Evolutionary conservation across 2,329 filamentous ascomycete species (phyloP).

Genomic region (Talaromyces islandicus): DNA sequence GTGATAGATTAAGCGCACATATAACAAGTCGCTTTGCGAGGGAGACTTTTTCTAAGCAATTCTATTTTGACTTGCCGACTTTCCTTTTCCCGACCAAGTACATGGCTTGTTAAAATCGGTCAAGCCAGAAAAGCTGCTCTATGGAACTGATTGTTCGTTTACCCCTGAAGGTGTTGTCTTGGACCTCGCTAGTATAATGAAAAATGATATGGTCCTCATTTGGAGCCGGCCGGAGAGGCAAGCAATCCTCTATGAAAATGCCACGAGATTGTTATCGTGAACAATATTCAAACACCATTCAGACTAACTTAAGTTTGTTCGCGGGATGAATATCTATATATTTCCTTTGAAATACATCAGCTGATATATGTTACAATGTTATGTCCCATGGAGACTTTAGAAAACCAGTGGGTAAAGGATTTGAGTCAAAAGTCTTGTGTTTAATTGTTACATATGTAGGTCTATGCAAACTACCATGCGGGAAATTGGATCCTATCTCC

Average conservation of each 20-base stretch:
- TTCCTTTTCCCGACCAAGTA: conserved; percentile 46
- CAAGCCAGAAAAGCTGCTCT: conserved; percentile 40
- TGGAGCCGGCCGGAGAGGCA: background rate
- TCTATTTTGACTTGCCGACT: conserved; percentile 51
- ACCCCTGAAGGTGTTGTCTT: conserved; percentile 28
- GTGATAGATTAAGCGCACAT: conserved; percentile 11
- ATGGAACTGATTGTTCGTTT: conserved; percentile 51
- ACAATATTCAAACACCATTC: background rate
- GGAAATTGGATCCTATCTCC: background rate
- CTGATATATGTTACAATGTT: no score
- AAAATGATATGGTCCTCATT: conserved; percentile 22
- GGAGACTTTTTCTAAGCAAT: conserved; percentile 25
- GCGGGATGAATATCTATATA: background rate
- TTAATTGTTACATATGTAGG: no score
- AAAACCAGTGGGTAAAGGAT: background rate
- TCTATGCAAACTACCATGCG: no score
- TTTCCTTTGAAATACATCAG: background rate
- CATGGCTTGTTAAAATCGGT: conserved; percentile 42
- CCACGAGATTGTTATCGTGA: background rate
- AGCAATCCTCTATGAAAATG: background rate
- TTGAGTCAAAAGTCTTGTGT: no score
- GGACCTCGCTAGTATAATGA: conserved; percentile 36
- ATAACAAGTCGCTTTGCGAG: background rate
- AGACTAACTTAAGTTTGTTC: background rate
- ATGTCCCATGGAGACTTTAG: no score